These are phyloP conservation scores for Ophiorrhiza pumila DNA, from an alignment of 257 asterid species.

Conservation along the genomic window DNA sequence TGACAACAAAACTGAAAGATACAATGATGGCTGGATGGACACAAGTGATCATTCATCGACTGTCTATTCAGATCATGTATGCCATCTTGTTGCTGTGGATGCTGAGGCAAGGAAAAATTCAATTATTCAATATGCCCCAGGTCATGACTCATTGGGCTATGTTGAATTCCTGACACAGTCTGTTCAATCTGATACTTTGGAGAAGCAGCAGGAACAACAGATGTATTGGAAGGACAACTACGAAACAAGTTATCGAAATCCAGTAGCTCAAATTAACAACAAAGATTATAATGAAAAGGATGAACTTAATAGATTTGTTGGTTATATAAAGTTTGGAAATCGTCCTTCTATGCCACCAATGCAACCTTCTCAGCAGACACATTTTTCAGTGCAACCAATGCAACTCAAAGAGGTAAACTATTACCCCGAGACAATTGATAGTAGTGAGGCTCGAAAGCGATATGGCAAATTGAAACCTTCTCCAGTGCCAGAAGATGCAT, in stretches of 20 bases:
- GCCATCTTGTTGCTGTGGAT: constrained; percentile 8
- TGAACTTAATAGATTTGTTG: not conserved
- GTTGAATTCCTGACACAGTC: constrained; percentile 15
- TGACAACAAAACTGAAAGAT: not conserved
- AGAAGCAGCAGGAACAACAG: not conserved
- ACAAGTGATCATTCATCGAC: not conserved
- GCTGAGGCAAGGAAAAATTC: constrained; percentile 9
- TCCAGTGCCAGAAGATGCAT: not conserved
- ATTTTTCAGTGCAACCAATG: constrained; percentile 4
- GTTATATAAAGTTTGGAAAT: not conserved
- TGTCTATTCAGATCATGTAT: constrained; percentile 16
- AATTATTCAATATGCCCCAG: not conserved
- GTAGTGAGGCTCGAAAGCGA: constrained; percentile 21
- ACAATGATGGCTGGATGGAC: constrained; percentile 6
- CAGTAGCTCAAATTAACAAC: not conserved
- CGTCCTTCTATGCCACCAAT: not conserved
- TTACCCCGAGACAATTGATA: constrained; percentile 11
- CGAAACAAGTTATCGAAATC: not conserved
- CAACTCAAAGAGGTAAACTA: constrained; percentile 16
- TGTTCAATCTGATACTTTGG: not conserved
- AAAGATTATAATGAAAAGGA: not conserved
- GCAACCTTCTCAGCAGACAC: constrained; percentile 3
- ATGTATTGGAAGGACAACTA: not conserved
- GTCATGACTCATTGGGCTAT: not conserved
- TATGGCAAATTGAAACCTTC: constrained; percentile 13